Evolutionary conservation across 768 basidiomycete genomes (phyloP).

Genomic region (Boletus subcaerulescens): DNA sequence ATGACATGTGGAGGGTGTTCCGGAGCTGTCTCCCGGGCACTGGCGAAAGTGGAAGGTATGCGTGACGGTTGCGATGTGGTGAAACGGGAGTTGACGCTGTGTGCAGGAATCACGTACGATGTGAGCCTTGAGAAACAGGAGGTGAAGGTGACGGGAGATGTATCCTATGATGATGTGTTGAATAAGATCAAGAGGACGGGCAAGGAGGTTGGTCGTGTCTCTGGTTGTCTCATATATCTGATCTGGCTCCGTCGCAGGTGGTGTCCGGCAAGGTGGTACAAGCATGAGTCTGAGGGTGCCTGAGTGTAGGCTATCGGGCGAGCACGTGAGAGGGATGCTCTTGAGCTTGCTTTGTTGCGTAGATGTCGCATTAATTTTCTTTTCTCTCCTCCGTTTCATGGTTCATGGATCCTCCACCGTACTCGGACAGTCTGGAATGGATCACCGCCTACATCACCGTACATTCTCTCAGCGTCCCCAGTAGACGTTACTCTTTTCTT

Average conservation of each 20-base stretch:
- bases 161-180: conserved; percentile 61
- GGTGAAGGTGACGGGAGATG: conserved; percentile 62
- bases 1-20: conserved; percentile 90
- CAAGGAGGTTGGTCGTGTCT: conserved; percentile 59
- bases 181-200: conserved; percentile 88
- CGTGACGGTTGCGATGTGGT: neutral
- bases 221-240: neutral
- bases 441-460: conserved; percentile 54
- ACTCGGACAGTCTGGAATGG: conserved; percentile 47
- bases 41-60: conserved; percentile 56
- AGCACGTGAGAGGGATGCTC: neutral
- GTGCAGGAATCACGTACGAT: conserved; percentile 38
- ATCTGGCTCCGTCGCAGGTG: conserved; percentile 27
- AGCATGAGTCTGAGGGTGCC: no score
- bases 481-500: conserved; percentile 54
- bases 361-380: no score
- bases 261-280: conserved; percentile 42
- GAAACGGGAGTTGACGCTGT: neutral
- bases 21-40: conserved; percentile 71
- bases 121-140: conserved; percentile 69
- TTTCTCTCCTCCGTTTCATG: conserved; percentile 18
- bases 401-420: conserved; percentile 44
- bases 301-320: no score
- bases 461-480: conserved; percentile 51
- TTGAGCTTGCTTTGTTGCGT: no score